Evolutionary conservation across 1,284 basidiomycete genomes (phyloP).

Genomic region (Cryptococcus floricola): DNA sequence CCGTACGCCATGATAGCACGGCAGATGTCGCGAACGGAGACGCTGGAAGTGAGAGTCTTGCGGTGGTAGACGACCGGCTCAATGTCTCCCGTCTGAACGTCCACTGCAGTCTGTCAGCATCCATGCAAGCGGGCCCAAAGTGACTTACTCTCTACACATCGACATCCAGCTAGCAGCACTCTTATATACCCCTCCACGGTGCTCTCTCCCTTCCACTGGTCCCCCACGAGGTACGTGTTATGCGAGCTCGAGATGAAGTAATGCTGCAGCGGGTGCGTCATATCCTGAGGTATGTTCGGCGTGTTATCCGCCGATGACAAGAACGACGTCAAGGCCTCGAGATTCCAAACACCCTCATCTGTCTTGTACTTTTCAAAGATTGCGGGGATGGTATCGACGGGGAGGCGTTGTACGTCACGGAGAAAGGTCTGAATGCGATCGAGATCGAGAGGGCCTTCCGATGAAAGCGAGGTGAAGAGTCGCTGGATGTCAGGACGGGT

Average conservation of each 20-base stretch:
- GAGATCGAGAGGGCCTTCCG: slow-evolving; percentile 32
- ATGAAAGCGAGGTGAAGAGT: slow-evolving; percentile 59
- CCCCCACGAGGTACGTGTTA: slow-evolving; percentile 94
- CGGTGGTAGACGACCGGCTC: slow-evolving; percentile 87
- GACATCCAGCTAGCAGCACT: slow-evolving; percentile 81
- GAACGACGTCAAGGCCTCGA: slow-evolving; percentile 61
- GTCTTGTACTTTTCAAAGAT: slow-evolving; percentile 26
- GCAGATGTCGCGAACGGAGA: slow-evolving; percentile 79
- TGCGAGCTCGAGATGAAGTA: slow-evolving; percentile 94
- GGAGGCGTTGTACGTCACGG: slow-evolving; percentile 62
- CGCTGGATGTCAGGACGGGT: slow-evolving; percentile 72
- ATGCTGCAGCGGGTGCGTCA: slow-evolving; percentile 78
- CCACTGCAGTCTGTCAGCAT: slow-evolving; percentile 59
- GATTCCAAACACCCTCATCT: slow-evolving; percentile 21
- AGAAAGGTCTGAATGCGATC: slow-evolving; percentile 64
- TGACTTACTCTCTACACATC: slow-evolving; percentile 81
- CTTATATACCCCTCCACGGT: slow-evolving; percentile 96
- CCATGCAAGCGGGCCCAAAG: not conserved
- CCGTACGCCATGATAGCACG: slow-evolving; percentile 86
- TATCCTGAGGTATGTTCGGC: slow-evolving; percentile 57
- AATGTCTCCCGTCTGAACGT: slow-evolving; percentile 84
- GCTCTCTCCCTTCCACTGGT: slow-evolving; percentile 87
- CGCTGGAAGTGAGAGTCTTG: slow-evolving; percentile 83
- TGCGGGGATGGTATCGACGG: not conserved
- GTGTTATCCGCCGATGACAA: slow-evolving; percentile 67